Conservation (phyloP, 2,329 filamentous ascomycete species). For the Sarocladium strictum region DNA sequence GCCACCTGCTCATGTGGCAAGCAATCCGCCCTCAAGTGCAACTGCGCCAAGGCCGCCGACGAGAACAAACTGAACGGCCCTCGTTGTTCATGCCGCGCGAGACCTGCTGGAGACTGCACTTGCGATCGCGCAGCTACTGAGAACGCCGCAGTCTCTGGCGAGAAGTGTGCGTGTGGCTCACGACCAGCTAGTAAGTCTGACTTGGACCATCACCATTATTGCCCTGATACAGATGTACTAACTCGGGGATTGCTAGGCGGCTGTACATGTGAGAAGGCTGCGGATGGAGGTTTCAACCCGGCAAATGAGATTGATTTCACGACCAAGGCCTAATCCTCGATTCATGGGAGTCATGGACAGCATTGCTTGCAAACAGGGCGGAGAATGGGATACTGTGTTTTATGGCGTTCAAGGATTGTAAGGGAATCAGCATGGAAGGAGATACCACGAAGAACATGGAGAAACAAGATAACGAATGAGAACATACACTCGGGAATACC, state of each 20-base stretch:
- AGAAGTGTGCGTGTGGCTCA: constrained; percentile 71
- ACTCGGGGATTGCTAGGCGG: constrained; percentile 38
- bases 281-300: constrained; percentile 55
- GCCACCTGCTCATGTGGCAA: constrained; percentile 85
- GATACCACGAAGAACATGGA: background rate
- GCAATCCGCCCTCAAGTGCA: constrained; percentile 80
- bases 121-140: constrained; percentile 68
- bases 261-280: constrained; percentile 78
- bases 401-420: background rate
- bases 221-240: background rate
- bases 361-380: background rate
- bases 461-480: background rate
- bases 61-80: constrained; percentile 73
- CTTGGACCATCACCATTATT: background rate
- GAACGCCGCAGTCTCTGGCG: constrained; percentile 56
- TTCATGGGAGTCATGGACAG: background rate
- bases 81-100: constrained; percentile 77
- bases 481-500: too few species aligned
- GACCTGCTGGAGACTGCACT: constrained; percentile 74
- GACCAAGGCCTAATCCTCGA: constrained; percentile 34
- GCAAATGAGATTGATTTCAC: constrained; percentile 82
- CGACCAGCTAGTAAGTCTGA: constrained; percentile 64
- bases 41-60: constrained; percentile 65
- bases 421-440: background rate
- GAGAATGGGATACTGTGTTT: background rate